These are phyloP conservation scores for Danielia reshetovae DNA, from an alignment of 805 yeast species.

Conservation along the genomic window DNA sequence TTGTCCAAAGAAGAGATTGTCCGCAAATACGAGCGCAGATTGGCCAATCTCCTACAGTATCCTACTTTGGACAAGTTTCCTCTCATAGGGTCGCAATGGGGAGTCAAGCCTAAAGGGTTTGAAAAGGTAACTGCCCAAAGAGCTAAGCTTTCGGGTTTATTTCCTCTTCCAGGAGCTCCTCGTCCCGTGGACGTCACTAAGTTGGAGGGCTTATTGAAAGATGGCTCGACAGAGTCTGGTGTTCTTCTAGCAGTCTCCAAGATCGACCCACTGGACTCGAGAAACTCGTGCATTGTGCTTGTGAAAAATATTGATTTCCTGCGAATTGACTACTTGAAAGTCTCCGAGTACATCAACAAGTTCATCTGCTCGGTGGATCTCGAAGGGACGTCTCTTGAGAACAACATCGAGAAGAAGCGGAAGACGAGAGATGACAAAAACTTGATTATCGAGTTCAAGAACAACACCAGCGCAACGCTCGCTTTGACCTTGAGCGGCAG, in stretches of 20 bases:
- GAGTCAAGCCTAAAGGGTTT: slow-evolving; percentile 64
- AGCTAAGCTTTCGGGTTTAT: slow-evolving; percentile 76
- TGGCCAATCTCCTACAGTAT: slow-evolving; percentile 34
- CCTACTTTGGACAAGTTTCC: slow-evolving; percentile 50
- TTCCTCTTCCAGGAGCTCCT: slow-evolving; percentile 69
- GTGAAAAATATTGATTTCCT: slow-evolving; percentile 31
- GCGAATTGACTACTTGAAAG: slow-evolving; percentile 28
- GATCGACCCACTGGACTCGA: slow-evolving; percentile 38
- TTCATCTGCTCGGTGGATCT: slow-evolving; percentile 43
- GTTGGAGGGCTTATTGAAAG: slow-evolving; percentile 35
- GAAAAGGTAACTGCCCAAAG: slow-evolving; percentile 70
- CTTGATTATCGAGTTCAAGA: slow-evolving; percentile 50
- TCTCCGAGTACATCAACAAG: slow-evolving; percentile 44
- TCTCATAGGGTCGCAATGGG: slow-evolving; percentile 60
- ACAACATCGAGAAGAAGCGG: slow-evolving; percentile 29
- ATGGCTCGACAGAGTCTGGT: slow-evolving; percentile 26
- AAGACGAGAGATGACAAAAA: slow-evolving; percentile 34
- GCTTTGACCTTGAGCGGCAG: slow-evolving; percentile 42
- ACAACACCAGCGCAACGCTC: slow-evolving; percentile 52
- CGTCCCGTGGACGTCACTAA: slow-evolving; percentile 41
- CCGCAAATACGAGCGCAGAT: slow-evolving; percentile 19
- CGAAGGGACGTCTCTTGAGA: slow-evolving; percentile 30
- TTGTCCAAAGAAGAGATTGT: slow-evolving; percentile 21
- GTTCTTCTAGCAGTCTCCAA: slow-evolving; percentile 31
- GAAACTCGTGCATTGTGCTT: slow-evolving; percentile 28